Evolutionary conservation across 2,329 filamentous ascomycete genomes (phyloP).

Genomic region (Pseudocercospora fijiensis): DNA sequence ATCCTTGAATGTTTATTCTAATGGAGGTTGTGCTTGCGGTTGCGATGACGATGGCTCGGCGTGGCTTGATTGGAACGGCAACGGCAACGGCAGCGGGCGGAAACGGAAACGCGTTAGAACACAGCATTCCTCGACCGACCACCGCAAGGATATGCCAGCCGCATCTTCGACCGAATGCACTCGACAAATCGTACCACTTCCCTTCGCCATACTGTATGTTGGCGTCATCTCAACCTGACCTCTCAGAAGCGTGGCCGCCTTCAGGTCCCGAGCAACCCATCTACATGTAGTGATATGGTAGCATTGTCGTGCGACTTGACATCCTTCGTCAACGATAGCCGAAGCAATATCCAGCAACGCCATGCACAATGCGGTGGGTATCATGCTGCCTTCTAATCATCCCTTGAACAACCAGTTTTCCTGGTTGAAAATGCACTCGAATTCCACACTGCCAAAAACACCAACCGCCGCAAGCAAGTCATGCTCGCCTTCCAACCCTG

Average conservation of each 20-base stretch:
- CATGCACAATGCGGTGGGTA: background rate
- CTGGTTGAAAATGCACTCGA: constrained; percentile 56
- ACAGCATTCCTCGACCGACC: background rate
- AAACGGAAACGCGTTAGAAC: background rate
- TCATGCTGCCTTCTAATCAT: background rate
- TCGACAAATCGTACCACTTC: background rate
- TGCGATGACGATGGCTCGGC: background rate
- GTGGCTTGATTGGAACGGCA: background rate
- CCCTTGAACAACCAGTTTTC: constrained; percentile 37
- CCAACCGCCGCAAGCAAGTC: constrained; percentile 72
- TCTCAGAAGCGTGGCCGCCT: too few species aligned
- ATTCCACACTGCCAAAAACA: constrained; percentile 65
- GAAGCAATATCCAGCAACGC: background rate
- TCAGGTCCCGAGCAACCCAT: background rate
- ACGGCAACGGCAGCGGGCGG: background rate
- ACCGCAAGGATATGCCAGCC: background rate
- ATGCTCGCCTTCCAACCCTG: constrained; percentile 62
- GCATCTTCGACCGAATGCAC: background rate
- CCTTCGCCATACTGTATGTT: too few species aligned
- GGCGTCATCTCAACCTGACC: background rate
- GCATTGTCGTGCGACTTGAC: background rate
- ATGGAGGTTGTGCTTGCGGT: background rate
- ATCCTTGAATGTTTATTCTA: background rate
- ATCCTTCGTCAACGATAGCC: background rate
- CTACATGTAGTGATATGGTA: background rate